Evolutionary conservation across 208 protist species (phyloP).

Genomic region (Crithidia sp.): DNA sequence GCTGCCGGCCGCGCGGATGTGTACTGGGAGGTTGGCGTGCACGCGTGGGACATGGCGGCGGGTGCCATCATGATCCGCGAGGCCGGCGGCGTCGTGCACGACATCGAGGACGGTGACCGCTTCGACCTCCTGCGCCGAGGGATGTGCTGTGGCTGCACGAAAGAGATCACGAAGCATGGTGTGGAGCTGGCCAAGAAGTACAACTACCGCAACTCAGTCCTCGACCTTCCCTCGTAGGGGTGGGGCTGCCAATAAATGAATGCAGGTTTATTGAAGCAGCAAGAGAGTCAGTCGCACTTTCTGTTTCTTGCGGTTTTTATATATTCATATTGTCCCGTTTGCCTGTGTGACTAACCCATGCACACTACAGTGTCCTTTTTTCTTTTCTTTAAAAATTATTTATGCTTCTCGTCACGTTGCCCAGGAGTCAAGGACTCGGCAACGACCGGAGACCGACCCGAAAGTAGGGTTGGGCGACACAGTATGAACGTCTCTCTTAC

Average conservation of each 20-base stretch:
- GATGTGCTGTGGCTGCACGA: slow-evolving; percentile 73
- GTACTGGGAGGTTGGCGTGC: slow-evolving; percentile 80
- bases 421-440: too few relatives aligned
- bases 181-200: slow-evolving; percentile 69
- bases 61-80: slow-evolving; percentile 85
- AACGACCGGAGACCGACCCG: too few relatives aligned
- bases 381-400: too few relatives aligned
- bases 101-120: slow-evolving; percentile 67
- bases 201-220: slow-evolving; percentile 45
- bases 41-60: slow-evolving; percentile 83
- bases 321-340: not conserved
- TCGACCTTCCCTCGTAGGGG: not conserved
- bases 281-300: too few relatives aligned
- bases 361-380: not conserved
- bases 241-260: too few relatives aligned
- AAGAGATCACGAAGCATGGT: slow-evolving; percentile 53
- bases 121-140: slow-evolving; percentile 61
- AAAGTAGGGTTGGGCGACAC: too few relatives aligned
- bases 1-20: slow-evolving; percentile 75
- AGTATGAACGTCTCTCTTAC: too few relatives aligned
- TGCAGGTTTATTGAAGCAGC: too few relatives aligned
- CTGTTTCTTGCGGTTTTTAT: too few relatives aligned
- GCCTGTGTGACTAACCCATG: not conserved
- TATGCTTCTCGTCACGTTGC: too few relatives aligned
- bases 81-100: slow-evolving; percentile 88